phyloP scores from a whole-genome alignment of 352 stramenopile species.

The Phytophthora sp. region DNA sequence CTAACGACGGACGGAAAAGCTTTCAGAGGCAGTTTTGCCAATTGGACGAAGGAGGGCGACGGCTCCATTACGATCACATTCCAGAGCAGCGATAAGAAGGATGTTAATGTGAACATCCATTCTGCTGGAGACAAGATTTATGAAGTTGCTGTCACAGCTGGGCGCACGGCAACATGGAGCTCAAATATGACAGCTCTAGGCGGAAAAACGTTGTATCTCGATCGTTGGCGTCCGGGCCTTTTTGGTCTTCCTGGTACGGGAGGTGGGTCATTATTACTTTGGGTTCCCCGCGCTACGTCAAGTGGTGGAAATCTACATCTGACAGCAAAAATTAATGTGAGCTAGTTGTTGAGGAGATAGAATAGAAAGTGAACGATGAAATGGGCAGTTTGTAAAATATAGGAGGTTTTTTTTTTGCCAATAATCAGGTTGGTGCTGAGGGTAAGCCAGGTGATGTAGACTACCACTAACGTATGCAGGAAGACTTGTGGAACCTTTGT shows the following conservation, averaged over 20 bases:
- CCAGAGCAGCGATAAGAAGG: constrained; percentile 19
- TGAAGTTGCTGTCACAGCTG: constrained; percentile 11
- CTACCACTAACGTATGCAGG: too few species aligned
- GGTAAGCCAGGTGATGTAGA: too few species aligned
- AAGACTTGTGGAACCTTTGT: too few species aligned
- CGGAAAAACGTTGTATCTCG: constrained; percentile 25
- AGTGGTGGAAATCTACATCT: constrained; percentile 6
- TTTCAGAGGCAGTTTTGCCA: constrained; percentile 30
- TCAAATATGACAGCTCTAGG: constrained; percentile 13
- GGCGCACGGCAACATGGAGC: constrained; percentile 18
- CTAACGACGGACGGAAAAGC: constrained; percentile 33
- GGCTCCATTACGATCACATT: constrained; percentile 19
- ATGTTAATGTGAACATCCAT: constrained; percentile 35
- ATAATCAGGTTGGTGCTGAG: too few species aligned
- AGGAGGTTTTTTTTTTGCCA: too few species aligned
- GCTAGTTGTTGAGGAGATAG: constrained; percentile 4
- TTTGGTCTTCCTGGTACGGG: constrained; percentile 30
- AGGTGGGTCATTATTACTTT: constrained; percentile 30
- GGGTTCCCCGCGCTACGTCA: constrained; percentile 12
- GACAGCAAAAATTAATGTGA: constrained; percentile 2
- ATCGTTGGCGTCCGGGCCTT: constrained; percentile 20
- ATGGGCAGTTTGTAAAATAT: too few species aligned
- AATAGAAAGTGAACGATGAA: too few species aligned
- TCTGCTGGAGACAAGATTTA: constrained; percentile 23
- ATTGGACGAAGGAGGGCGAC: constrained; percentile 24